These are phyloP conservation scores for Apocynum venetum DNA, from an alignment of 257 asterid species.

Conservation along the genomic window DNA sequence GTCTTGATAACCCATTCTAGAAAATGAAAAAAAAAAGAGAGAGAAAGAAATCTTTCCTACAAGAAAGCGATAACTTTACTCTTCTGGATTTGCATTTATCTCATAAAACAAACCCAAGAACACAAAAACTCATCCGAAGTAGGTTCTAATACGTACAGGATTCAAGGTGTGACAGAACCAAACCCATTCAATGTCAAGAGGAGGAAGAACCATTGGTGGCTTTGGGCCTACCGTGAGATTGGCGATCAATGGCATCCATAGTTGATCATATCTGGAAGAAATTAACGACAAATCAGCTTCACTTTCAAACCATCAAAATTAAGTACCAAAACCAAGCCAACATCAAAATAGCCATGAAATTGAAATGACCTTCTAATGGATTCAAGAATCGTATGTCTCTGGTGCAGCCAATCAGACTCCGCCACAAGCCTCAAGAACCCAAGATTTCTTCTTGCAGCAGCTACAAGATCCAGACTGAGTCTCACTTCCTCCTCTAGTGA, in stretches of 20 bases:
- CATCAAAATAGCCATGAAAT: neutral
- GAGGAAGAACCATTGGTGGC: constrained; percentile 86
- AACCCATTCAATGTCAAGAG: constrained; percentile 93
- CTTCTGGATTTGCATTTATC: neutral
- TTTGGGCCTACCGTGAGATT: constrained; percentile 48
- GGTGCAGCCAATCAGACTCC: constrained; percentile 61
- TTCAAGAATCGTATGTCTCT: constrained; percentile 47
- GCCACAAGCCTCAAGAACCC: constrained; percentile 55
- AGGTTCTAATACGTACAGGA: constrained; percentile 38
- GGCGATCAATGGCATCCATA: constrained; percentile 93
- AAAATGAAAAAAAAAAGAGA: neutral
- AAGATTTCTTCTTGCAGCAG: constrained; percentile 72
- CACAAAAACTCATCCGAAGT: neutral
- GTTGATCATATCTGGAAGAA: constrained; percentile 60
- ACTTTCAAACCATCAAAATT: neutral
- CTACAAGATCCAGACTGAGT: constrained; percentile 66
- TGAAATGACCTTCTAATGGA: constrained; percentile 64
- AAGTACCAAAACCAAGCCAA: neutral
- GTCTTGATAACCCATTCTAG: neutral
- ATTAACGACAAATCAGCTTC: neutral
- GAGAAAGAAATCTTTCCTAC: neutral
- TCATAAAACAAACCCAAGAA: neutral
- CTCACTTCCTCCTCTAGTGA: constrained; percentile 49
- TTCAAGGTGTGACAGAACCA: constrained; percentile 89
- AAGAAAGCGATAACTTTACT: neutral